A percentile compares a stretch with the other conserved stretches of the same genome.
phyloP scores from a whole-genome alignment of 2,329 filamentous ascomycete species.

The Ascochyta fabae region DNA sequence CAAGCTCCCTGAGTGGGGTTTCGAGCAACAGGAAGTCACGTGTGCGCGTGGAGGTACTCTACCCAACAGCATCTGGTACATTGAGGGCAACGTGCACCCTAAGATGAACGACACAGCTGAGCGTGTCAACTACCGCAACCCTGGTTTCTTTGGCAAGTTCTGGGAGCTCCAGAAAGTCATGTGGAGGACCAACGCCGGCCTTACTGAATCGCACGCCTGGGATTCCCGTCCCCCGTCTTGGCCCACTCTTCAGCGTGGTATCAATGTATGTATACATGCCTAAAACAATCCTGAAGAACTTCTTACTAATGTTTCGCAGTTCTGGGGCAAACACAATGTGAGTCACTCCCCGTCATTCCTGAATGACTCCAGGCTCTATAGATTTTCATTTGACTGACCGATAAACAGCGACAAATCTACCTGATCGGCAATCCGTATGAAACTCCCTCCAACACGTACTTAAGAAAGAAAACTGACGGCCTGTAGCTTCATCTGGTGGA shows the following conservation, averaged over 20 bases:
- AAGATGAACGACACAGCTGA: constrained; percentile 75
- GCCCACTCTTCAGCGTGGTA: constrained; percentile 89
- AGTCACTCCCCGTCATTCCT: background rate
- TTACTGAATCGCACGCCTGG: constrained; percentile 97
- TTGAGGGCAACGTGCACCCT: constrained; percentile 89
- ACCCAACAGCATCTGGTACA: constrained; percentile 96
- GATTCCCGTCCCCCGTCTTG: constrained; percentile 93
- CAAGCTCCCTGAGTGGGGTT: constrained; percentile 97
- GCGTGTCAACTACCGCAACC: constrained; percentile 94
- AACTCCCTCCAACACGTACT: background rate
- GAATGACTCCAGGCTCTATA: background rate
- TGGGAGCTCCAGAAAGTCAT: constrained; percentile 97
- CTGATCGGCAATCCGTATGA: constrained; percentile 77
- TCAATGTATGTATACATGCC: constrained; percentile 68
- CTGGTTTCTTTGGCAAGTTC: constrained; percentile 97
- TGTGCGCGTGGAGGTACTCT: constrained; percentile 90
- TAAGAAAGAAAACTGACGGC: background rate
- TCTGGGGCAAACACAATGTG: constrained; percentile 86
- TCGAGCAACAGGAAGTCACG: constrained; percentile 98
- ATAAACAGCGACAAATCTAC: constrained; percentile 78
- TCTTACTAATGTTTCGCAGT: constrained; percentile 63
- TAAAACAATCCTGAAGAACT: background rate
- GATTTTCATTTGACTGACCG: background rate
- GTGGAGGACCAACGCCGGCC: constrained; percentile 97
- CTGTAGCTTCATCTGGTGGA: constrained; percentile 77